These are phyloP conservation scores for Pholiota conissans DNA, from an alignment of 768 basidiomycete species.

Conservation along the genomic window DNA sequence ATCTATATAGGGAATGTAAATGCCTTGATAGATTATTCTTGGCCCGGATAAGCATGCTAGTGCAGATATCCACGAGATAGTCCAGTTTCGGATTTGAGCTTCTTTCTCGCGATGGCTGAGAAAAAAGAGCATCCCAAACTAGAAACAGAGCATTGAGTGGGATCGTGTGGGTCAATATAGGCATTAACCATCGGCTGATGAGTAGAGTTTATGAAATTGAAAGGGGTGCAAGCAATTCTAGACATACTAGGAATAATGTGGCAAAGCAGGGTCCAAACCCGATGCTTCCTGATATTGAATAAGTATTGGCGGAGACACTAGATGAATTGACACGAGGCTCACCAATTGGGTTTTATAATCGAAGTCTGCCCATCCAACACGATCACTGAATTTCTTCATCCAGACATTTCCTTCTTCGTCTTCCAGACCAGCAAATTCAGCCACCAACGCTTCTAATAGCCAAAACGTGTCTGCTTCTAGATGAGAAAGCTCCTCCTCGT, in stretches of 20 bases:
- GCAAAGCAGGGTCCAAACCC: constrained; percentile 68
- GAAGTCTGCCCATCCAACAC: constrained; percentile 59
- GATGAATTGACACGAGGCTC: constrained; percentile 17
- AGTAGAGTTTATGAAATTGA: neutral
- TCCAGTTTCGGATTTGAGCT: constrained; percentile 5
- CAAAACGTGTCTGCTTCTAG: constrained; percentile 83
- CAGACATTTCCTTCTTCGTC: constrained; percentile 61
- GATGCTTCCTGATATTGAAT: constrained; percentile 46
- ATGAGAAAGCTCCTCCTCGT: constrained; percentile 60
- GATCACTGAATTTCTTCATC: constrained; percentile 62
- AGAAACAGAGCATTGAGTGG: constrained; percentile 58
- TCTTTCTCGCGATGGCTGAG: constrained; percentile 32
- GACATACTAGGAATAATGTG: constrained; percentile 80
- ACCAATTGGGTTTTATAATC: constrained; percentile 66
- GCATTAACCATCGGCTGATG: constrained; percentile 71
- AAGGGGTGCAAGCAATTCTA: neutral
- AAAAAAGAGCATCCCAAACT: constrained; percentile 74
- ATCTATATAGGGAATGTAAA: neutral
- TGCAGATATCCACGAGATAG: neutral
- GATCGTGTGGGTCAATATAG: constrained; percentile 72
- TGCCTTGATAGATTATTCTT: neutral
- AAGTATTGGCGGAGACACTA: neutral
- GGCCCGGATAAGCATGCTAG: neutral
- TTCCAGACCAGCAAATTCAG: constrained; percentile 73
- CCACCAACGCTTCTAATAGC: constrained; percentile 73